Percentiles rank a stretch among this genome's conserved stretches.
Conservation (phyloP, 805 yeast genomes). For the Brettanomyces nanus region DNA sequence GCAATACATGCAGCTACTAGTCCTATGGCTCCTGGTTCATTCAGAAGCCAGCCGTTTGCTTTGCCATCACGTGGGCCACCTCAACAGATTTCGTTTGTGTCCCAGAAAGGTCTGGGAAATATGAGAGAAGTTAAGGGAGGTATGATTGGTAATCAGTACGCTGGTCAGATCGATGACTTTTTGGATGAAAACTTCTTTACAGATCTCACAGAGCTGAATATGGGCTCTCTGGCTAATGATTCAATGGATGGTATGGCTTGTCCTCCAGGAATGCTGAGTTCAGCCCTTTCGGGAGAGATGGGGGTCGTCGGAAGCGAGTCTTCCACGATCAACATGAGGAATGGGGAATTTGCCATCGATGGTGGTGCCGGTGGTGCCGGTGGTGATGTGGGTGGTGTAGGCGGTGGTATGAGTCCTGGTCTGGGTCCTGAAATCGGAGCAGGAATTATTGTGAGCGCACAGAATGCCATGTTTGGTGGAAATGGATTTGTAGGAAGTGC, state of each 20-base stretch:
- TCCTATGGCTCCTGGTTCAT: neutral
- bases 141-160: neutral
- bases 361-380: neutral
- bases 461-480: neutral
- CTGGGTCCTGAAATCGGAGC: neutral
- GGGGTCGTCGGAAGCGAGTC: too few species aligned
- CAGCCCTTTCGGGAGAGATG: too few species aligned
- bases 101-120: neutral
- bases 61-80: too few species aligned
- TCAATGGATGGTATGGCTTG: constrained; percentile 6
- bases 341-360: too few species aligned
- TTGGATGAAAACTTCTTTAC: constrained; percentile 27
- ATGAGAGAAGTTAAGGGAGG: neutral
- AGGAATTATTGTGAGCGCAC: neutral
- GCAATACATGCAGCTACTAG: neutral
- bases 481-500: constrained; percentile 3
- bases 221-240: constrained; percentile 10
- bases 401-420: neutral
- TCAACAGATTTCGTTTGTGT: neutral
- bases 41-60: too few species aligned
- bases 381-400: too few species aligned
- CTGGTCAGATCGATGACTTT: constrained; percentile 19
- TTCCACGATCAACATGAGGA: too few species aligned
- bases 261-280: too few species aligned
- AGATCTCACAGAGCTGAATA: constrained; percentile 23